Evolutionary conservation across 345 rosid genomes (phyloP).

Genomic region (Lumnitzera littorea): DNA sequence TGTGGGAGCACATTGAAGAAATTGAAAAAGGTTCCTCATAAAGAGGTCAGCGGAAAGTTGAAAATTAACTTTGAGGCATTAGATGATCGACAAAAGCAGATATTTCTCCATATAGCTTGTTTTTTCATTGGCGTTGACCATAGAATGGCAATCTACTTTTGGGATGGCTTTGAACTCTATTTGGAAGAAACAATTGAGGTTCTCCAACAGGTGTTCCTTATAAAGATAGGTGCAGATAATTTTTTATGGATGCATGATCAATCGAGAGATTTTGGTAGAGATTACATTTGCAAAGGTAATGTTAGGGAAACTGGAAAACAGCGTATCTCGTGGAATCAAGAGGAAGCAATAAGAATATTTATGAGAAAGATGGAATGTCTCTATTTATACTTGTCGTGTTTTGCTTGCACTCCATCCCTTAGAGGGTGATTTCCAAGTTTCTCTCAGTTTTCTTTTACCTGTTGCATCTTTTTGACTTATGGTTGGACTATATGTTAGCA

Average conservation of each 20-base stretch:
- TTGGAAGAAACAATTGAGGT: background rate
- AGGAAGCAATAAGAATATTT: background rate
- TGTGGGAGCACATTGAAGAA: background rate
- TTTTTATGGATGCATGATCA: slow-evolving; percentile 4
- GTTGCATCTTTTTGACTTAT: too few relatives aligned
- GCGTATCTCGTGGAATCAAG: background rate
- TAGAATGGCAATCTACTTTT: background rate
- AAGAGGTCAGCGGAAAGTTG: background rate
- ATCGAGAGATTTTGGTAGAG: slow-evolving; percentile 1
- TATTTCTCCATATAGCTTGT: slow-evolving; percentile 13
- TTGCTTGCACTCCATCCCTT: background rate
- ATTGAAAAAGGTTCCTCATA: background rate
- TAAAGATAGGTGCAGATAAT: background rate
- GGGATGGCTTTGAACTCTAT: background rate
- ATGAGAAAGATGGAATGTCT: background rate
- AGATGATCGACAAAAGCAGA: background rate
- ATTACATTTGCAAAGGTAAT: background rate
- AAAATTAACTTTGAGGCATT: slow-evolving; percentile 8
- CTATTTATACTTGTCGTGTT: background rate
- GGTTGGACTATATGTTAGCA: too few relatives aligned
- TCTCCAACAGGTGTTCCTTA: background rate
- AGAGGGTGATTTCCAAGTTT: too few relatives aligned
- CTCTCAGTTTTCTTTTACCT: too few relatives aligned
- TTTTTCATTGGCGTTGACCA: slow-evolving; percentile 6
- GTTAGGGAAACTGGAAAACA: background rate